Evolutionary conservation across 495 filamentous ascomycete species (phyloP).

Genomic region (Hypoxylon perforatum): DNA sequence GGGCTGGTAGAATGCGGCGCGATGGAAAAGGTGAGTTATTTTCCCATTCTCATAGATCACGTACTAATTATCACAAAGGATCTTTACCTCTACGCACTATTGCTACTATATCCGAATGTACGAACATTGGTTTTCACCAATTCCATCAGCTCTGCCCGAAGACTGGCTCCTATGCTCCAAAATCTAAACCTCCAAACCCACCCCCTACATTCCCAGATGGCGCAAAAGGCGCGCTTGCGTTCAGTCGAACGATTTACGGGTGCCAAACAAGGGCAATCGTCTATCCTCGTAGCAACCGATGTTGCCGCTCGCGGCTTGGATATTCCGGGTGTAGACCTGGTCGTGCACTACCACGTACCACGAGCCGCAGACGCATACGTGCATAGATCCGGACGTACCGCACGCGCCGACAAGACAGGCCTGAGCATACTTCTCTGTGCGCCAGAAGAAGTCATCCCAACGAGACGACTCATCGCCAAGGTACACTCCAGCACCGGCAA

Average conservation of each 20-base stretch:
- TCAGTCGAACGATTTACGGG: slow-evolving; percentile 91
- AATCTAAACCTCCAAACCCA: slow-evolving; percentile 81
- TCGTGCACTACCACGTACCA: slow-evolving; percentile 95
- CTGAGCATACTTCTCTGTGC: slow-evolving; percentile 88
- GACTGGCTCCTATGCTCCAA: slow-evolving; percentile 85
- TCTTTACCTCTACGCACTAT: slow-evolving; percentile 88
- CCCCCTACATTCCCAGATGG: slow-evolving; percentile 91
- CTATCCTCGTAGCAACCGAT: slow-evolving; percentile 92
- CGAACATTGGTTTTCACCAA: slow-evolving; percentile 93
- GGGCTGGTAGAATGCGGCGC: slow-evolving; percentile 90
- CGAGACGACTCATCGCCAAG: slow-evolving; percentile 85
- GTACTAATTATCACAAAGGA: slow-evolving; percentile 62
- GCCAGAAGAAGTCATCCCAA: slow-evolving; percentile 88
- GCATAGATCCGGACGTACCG: slow-evolving; percentile 94
- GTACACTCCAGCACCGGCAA: slow-evolving; percentile 70
- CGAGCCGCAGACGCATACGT: slow-evolving; percentile 93
- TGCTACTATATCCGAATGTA: slow-evolving; percentile 82
- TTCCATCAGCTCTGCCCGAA: slow-evolving; percentile 91
- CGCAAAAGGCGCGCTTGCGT: slow-evolving; percentile 93
- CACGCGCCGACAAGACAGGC: slow-evolving; percentile 80
- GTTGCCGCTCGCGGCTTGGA: slow-evolving; percentile 97
- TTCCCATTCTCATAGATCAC: not conserved
- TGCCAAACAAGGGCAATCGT: slow-evolving; percentile 58
- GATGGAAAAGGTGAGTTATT: slow-evolving; percentile 82
- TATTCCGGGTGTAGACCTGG: slow-evolving; percentile 85